These are phyloP conservation scores for Oxalis stricta DNA, from an alignment of 441 rosid genomes.

Conservation along the genomic window DNA sequence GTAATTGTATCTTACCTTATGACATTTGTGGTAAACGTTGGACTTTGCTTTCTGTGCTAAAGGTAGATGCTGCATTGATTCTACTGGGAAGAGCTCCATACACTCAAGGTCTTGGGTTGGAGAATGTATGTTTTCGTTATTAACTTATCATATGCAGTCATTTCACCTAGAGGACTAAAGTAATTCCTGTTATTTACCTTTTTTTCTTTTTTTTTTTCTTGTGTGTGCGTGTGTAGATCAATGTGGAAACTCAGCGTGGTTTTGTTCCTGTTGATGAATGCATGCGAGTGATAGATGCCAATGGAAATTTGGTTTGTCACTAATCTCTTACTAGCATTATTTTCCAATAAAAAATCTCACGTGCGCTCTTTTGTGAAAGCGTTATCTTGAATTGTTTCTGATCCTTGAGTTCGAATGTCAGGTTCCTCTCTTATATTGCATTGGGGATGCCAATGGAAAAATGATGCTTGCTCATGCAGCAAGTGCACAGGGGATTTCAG, in stretches of 20 bases:
- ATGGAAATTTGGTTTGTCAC: conserved; percentile 54
- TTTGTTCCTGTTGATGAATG: conserved; percentile 87
- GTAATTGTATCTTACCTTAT: neutral
- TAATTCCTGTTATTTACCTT: conserved; percentile 3
- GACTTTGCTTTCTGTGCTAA: conserved; percentile 13
- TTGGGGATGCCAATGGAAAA: conserved; percentile 94
- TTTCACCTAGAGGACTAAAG: too few species aligned
- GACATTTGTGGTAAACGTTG: neutral
- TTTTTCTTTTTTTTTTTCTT: neutral
- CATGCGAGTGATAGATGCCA: conserved; percentile 76
- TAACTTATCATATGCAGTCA: too few species aligned
- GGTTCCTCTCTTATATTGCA: conserved; percentile 76
- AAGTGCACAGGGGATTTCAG: conserved; percentile 99
- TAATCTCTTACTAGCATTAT: neutral
- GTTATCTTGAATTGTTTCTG: neutral
- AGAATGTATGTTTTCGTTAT: conserved; percentile 38
- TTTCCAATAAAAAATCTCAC: too few species aligned
- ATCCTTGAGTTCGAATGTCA: conserved; percentile 12
- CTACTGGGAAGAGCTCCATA: conserved; percentile 97
- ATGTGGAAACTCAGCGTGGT: conserved; percentile 78
- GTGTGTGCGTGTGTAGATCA: conserved; percentile 40
- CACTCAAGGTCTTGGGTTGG: conserved; percentile 90
- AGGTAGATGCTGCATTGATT: conserved; percentile 95
- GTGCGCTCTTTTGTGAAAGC: neutral
- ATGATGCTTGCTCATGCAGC: conserved; percentile 99